These are phyloP conservation scores for Globisporangium yorkense DNA, from an alignment of 352 stramenopile genomes.

Conservation along the genomic window DNA sequence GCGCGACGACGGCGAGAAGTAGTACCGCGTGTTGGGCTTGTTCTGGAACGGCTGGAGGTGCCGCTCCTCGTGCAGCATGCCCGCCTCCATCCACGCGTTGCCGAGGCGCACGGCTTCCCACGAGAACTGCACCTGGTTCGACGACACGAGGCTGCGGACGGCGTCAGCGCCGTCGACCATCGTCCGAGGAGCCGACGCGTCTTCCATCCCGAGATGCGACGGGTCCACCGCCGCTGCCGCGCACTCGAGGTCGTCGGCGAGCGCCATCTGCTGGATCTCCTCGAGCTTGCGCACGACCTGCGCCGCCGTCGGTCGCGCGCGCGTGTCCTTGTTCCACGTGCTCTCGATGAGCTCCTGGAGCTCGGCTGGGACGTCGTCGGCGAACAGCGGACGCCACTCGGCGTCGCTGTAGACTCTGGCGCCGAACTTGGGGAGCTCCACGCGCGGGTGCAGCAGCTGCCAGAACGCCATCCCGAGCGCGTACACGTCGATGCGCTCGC, in stretches of 20 bases:
- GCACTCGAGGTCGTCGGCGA: constrained; percentile 21
- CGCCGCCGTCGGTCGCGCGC: constrained; percentile 32
- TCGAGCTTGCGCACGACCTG: constrained; percentile 38
- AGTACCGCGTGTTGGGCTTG: constrained; percentile 9
- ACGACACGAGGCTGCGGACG: constrained; percentile 14
- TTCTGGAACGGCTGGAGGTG: constrained; percentile 34
- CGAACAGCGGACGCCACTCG: constrained; percentile 34
- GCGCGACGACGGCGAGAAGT: constrained; percentile 5
- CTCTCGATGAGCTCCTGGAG: constrained; percentile 39
- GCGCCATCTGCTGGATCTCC: constrained; percentile 28
- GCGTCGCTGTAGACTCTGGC: constrained; percentile 39
- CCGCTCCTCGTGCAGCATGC: constrained; percentile 45
- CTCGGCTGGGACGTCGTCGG: constrained; percentile 19
- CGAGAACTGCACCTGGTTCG: constrained; percentile 31
- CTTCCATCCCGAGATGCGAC: constrained; percentile 23
- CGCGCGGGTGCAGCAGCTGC: constrained; percentile 53
- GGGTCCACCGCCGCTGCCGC: constrained; percentile 25
- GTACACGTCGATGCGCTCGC: constrained; percentile 66
- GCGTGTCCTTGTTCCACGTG: constrained; percentile 32
- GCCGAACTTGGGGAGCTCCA: constrained; percentile 33
- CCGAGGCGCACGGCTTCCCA: constrained; percentile 48
- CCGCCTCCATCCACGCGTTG: constrained; percentile 59
- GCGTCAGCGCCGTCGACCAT: constrained; percentile 14
- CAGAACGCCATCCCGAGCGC: constrained; percentile 72
- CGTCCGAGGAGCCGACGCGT: constrained; percentile 20